Evolutionary conservation across 441 rosid species (phyloP), one percentile per base, ranked within the genome.

Genomic region (Croton setiger): DNA sequence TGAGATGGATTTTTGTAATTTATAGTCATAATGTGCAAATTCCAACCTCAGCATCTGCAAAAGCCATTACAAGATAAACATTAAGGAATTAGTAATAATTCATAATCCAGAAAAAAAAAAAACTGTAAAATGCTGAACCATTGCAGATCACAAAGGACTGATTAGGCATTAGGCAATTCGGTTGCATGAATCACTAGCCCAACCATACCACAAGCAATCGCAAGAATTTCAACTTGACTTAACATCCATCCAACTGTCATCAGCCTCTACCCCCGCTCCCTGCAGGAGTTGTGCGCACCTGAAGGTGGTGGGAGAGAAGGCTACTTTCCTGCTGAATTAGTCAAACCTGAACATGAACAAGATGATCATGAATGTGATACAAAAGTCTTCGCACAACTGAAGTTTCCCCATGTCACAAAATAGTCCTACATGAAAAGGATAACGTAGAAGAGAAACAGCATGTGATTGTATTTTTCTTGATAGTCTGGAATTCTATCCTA

Each of bases 21-120:
- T 84, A 73, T 82, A 86, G 78, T 93, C 98, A 76, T 93, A 89
- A 77, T 93, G 96, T 33, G 84, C 82, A 79, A 93, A 93, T 79
- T 93, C 98, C 83, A 93, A 72, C 44, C 77, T 79, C 63, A 88
- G 65, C 71, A 93, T 86, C 98, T 93, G 77, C 59, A 76, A 62
- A 59, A 72, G 18, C 57, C 39, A 63, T 35, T 18, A 45, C 2
- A 3, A 47, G n/a, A 80, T 33, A 20, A 56, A 27, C 47, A 45
- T 41, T 17, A 17, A 51, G 33, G n/a, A 49, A 12, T 14, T 47
- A 13, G 7, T 1, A 3, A 14, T 33, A 60, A 20, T 18, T 7
- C 4, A 21, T 17, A 60, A 37, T 15, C 14, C 13, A 36, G 7
- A 43, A 56, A 27, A 27, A 56, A 27, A 27, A 49, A 21, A 58